Evolutionary conservation across 768 basidiomycete species (phyloP), one percentile per base, ranked within the genome.

Genomic region (Lentinula lateritia): DNA sequence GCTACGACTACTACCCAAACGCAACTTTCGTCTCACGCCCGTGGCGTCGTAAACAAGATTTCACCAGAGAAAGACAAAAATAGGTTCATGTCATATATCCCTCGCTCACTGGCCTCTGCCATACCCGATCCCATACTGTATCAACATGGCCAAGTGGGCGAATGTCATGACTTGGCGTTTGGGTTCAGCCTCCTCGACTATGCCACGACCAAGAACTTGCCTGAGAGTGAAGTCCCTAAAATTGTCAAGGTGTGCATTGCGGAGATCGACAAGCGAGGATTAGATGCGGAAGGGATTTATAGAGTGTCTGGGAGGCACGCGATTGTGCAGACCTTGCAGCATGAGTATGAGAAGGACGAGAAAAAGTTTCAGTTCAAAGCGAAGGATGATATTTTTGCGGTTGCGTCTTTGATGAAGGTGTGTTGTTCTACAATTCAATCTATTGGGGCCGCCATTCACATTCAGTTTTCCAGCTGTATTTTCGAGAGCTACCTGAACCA

Each of bases 161-260:
- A 87, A 69, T 97, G 94, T 69, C 84, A 82, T 57, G 93, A 95
- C 72, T 74, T 97, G 28, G 90, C 95, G 38, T 97, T 96, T 69
- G 95, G 94, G 23, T 86, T 95, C 65, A 88, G 84, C 65, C 75
- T 97, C 61, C 87, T 89, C 43, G 94, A 95, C 69, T 96, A 97
- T 68, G 92, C 94, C 15, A 93, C 89, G 42, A 82, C 91, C 8
- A 84, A 93, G 64, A 84, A 83, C 46, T 75, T 92, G 16, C 77
- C 74, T 16, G 92, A 95, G 63, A 85, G 84, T 10, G 84, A 88
- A 8, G 78, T 90, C 36, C 95, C 95, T 0, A 90, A 86, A 72
- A 90, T 95, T 56, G 76, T 96, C 13, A 79, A 79, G 61, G 84
- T 93, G 42, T 95, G 92, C 71, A 86, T 95, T 56, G 78, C 83